Base-by-base conservation (phyloP, 1,284 basidiomycete genomes). In the Apiotrichum porosum region DNA sequence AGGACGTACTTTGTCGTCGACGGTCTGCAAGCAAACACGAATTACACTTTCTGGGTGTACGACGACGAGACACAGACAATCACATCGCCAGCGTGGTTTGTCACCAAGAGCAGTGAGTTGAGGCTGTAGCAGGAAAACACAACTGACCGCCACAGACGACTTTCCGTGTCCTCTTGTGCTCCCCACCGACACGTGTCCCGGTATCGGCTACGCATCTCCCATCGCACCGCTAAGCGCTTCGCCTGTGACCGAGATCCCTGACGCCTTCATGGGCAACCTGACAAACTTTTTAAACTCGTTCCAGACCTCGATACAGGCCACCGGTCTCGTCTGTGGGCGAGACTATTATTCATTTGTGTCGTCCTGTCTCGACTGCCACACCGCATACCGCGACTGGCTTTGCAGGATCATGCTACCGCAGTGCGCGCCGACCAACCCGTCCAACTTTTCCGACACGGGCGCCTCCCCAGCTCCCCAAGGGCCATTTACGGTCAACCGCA, bases 331-430 rank as follows among this genome's bases (percentile, higher is more conserved):
- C 2, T 91, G 88, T 62, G 88, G 88, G 4, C 78, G 87, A 21
- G 88, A 90, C 66, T 65, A 78, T 39, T 92, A 89, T 73, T 88
- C 86, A 9, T 85, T 84, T 2, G 72, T 89, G 6, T 81, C 86
- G 18, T 79, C 80, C 1, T 92, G 88, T 61, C 76, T 80, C 12
- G 84, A 87, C 68, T 91, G 88, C 62, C 82, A 85, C 56, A 61
- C 73, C 22, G 81, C 81, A 15, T 92, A 91, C 63, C 79, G 86
- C 17, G 77, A 78, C 39, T 92, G 88, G 88, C 77, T 89, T 23
- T 92, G 88, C 68, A 68, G 80, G 14, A 73, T 83, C 17, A 79
- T 82, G 13, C 78, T 92, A 56, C 82, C 86, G 14, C 81, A 85
- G 41, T 91, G 88, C 56, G 77, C 54, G 4, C 19, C 44, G 9